Evolutionary conservation across 495 filamentous ascomycete species (phyloP), one percentile per base, ranked within the genome.

Genomic region (Halenospora varia): DNA sequence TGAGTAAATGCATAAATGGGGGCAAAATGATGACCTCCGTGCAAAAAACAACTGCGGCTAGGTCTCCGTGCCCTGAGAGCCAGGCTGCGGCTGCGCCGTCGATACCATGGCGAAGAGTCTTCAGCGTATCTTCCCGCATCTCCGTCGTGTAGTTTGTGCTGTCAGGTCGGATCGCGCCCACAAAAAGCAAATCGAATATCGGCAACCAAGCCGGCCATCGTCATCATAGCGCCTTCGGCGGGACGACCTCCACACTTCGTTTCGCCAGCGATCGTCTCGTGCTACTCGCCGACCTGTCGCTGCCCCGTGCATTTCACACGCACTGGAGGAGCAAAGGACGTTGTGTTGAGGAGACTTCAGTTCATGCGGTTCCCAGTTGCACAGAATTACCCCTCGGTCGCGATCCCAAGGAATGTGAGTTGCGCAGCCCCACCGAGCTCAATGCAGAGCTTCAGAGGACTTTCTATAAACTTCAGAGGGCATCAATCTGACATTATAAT

Each of bases 301-400:
- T 19, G 45, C 45, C 19, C 45, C 45, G 45, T 48, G 45, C 45
- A 48, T 8, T 3, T 35, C 29, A 13, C 29, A 35, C 13, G 29
- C 29, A 13, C 29, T 35, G 29, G 29, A 13, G 29, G 29, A 35
- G 29, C 4, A 35, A 13, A 35, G 29, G n/a, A n/a, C n/a, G 13
- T 35, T 35, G 6, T 35, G 29, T 13, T 35, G 29, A 13, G 13
- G 29, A 35, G 13, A 35, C 22, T 51, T 26, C n/a, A 26, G 10
- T 25, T 29, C 19, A 6, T 46, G 42, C 42, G 8, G 22, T 19
- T 23, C 29, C 8, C 22, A 13, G 50, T 60, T 15, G 41, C 44
- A 25, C 53, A 25, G 25, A 23, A 20, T 57, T 62, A 47, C 51
- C 48, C 54, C 45, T 61, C 59, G 35, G 45, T 22, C 55, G 19